Percentiles rank a stretch among this genome's conserved stretches.
Conservation (phyloP, 1,284 basidiomycete genomes). For the Puccinia hordei region DNA sequence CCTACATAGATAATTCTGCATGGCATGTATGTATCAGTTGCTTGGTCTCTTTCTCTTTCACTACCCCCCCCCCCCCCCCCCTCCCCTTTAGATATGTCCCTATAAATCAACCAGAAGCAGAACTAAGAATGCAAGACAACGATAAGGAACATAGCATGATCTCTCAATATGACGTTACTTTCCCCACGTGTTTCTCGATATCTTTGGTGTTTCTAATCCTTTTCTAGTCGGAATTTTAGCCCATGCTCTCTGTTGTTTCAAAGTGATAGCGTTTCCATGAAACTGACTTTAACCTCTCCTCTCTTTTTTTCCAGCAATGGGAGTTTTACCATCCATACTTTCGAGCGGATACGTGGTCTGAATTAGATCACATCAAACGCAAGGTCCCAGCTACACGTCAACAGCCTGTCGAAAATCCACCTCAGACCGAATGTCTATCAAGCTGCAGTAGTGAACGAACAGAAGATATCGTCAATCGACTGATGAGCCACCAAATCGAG, state of each 20-base stretch:
- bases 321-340: slow-evolving; percentile 95
- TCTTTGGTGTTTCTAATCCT: background rate
- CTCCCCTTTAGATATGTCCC: too few relatives aligned
- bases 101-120: too few relatives aligned
- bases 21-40: background rate
- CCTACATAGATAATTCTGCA: background rate
- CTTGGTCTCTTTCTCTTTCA: background rate
- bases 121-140: too few relatives aligned
- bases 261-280: background rate
- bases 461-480: slow-evolving; percentile 42
- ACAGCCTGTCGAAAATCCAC: slow-evolving; percentile 15
- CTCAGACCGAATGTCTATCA: slow-evolving; percentile 25
- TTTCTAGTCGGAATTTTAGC: slow-evolving; percentile 6
- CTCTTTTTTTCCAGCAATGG: slow-evolving; percentile 69
- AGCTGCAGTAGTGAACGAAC: background rate
- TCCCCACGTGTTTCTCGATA: background rate
- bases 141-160: too few relatives aligned
- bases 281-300: slow-evolving; percentile 6
- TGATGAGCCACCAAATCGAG: slow-evolving; percentile 56
- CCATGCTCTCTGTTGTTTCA: background rate
- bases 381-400: slow-evolving; percentile 73
- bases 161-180: background rate
- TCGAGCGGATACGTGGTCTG: slow-evolving; percentile 67
- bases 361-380: slow-evolving; percentile 66
- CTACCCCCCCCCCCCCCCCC: background rate